Base-by-base conservation (phyloP, 768 basidiomycete genomes). In the Brasilioporus rufonigricans region DNA sequence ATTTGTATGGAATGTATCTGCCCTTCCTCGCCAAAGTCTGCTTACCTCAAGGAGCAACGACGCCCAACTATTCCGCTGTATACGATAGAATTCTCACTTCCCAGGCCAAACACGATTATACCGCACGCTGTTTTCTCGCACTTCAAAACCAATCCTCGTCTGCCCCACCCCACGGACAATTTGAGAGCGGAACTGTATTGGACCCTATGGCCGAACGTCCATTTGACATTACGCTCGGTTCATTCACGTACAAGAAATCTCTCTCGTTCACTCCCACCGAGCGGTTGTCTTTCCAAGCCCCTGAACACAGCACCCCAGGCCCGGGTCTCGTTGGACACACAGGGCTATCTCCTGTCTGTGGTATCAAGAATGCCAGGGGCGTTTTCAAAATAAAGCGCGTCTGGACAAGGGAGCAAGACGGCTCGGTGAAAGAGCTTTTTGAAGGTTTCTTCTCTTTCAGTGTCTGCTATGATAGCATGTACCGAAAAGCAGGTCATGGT, bases 1-100 rank as follows among this genome's bases (percentile, higher is more conserved):
- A 76, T 61, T 41, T 76, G 32, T 76, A 76, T 52, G 65, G 63
- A 18, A 76, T 75, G 74, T 65, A 68, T 38, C 59, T 77, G 23
- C 70, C 73, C 2, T 72, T 70, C 58, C 69, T 76, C 27, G 48
- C 60, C 57, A 68, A 66, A 23, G 64, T 68, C 38, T 76, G 69
- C 58, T 50, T 67, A 14, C 72, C 74, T 1, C 29, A 51, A 4
- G 68, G 65, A 14, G 65, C 59, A n/a, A 59, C 59, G 19, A 44
- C 59, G 7, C 68, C 70, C 4, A 47, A 67, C 38, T 70, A 71
- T 21, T 64, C 65, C 18, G 65, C 64, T 0, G 60, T 76, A 18
- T 70, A 76, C 46, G 59, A 76, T 40, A 68, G 58, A 6, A 70
- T 75, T 33, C 70, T 75, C 27, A 59, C 64, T 9, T 74, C 67